Evolutionary conservation across 768 basidiomycete species (phyloP).

Genomic region (Pleurotus pulmonarius): DNA sequence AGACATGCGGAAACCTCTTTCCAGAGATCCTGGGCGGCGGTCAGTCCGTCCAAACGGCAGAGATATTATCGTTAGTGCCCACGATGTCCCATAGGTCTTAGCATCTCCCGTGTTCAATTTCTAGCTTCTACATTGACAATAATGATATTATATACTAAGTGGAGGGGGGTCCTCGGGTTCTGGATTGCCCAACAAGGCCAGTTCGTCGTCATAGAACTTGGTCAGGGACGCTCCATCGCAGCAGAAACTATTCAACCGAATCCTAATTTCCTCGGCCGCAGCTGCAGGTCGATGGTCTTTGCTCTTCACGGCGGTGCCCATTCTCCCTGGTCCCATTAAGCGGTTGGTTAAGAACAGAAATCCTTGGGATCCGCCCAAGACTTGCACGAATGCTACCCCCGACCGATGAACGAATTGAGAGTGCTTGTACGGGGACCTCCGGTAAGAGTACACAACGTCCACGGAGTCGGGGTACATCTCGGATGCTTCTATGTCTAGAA

Average conservation of each 20-base stretch:
- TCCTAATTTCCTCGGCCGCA: constrained; percentile 59
- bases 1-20: constrained; percentile 75
- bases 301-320: constrained; percentile 50
- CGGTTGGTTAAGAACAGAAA: constrained; percentile 91
- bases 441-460: constrained; percentile 87
- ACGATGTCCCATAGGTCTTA: constrained; percentile 45
- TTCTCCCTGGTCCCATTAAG: constrained; percentile 68
- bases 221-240: constrained; percentile 47
- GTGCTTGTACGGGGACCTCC: constrained; percentile 69
- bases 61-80: constrained; percentile 64
- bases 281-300: constrained; percentile 54
- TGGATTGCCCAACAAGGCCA: constrained; percentile 40
- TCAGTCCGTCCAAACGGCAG: constrained; percentile 71
- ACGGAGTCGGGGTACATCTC: constrained; percentile 75
- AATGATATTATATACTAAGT: constrained; percentile 33
- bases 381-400: constrained; percentile 88
- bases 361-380: constrained; percentile 72
- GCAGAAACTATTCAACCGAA: constrained; percentile 63
- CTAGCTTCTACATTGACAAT: neutral
- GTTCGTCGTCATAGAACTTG: constrained; percentile 72
- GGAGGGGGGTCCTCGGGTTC: constrained; percentile 52
- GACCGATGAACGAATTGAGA: constrained; percentile 92
- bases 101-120: neutral
- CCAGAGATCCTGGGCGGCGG: constrained; percentile 54
- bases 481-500: constrained; percentile 79